These are phyloP conservation scores for Cicer bijugum DNA, from an alignment of 306 rosid genomes.

Conservation along the genomic window DNA sequence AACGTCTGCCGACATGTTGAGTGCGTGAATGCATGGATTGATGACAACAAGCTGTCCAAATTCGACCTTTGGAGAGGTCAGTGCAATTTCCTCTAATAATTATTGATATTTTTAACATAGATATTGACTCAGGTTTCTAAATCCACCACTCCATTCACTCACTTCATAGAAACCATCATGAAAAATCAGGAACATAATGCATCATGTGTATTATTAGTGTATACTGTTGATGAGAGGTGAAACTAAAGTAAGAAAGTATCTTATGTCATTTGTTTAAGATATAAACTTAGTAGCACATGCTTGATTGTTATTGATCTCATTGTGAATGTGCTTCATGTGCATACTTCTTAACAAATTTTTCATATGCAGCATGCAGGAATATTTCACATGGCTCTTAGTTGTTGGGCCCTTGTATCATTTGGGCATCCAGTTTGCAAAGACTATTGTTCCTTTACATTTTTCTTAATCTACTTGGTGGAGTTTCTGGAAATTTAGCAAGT, in stretches of 20 bases:
- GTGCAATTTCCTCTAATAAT: no score
- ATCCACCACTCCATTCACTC: background rate
- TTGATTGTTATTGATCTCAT: background rate
- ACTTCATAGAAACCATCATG: background rate
- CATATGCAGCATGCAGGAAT: slow-evolving; percentile 78
- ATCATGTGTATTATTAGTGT: background rate
- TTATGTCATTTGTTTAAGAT: background rate
- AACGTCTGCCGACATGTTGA: no score
- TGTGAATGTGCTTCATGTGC: slow-evolving; percentile 7
- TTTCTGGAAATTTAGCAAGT: slow-evolving; percentile 86
- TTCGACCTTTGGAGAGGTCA: no score
- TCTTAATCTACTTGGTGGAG: slow-evolving; percentile 59
- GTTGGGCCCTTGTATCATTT: no score
- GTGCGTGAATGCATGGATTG: no score
- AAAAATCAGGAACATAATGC: slow-evolving; percentile 7
- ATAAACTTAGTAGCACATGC: background rate
- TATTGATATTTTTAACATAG: no score
- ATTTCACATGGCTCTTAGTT: slow-evolving; percentile 47
- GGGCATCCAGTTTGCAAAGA: no score
- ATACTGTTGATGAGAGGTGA: slow-evolving; percentile 9
- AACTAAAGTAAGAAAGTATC: background rate
- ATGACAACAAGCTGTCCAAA: no score
- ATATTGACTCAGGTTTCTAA: no score
- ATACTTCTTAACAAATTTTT: slow-evolving; percentile 15
- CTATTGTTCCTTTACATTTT: no score